Evolutionary conservation across 1,284 basidiomycete genomes (phyloP).

Genomic region (Sporisorium reilianum): DNA sequence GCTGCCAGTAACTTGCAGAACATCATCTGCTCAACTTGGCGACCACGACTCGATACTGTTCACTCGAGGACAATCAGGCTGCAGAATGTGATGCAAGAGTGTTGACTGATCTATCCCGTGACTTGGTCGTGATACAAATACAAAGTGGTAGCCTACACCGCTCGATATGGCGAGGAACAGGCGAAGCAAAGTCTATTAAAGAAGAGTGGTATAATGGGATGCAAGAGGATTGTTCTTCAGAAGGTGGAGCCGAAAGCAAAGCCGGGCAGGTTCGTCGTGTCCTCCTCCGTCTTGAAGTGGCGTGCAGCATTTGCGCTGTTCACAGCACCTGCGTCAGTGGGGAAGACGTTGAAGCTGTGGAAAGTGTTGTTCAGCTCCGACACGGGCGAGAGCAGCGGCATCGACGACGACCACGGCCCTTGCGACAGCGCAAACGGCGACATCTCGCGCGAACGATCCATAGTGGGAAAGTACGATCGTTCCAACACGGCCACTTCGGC

Average conservation of each 20-base stretch:
- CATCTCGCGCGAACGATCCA: conserved; percentile 11
- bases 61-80: no score
- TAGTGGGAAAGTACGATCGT: conserved; percentile 22
- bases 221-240: background rate
- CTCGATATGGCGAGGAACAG: background rate
- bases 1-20: no score
- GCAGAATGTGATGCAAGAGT: no score
- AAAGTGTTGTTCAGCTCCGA: conserved; percentile 33
- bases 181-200: background rate
- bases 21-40: no score
- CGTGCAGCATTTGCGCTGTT: background rate
- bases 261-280: background rate
- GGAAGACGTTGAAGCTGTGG: conserved; percentile 25
- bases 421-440: conserved; percentile 27
- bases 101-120: background rate
- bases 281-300: conserved; percentile 4
- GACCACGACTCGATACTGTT: no score
- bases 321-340: background rate
- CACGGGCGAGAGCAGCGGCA: conserved; percentile 31
- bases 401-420: conserved; percentile 23
- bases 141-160: background rate
- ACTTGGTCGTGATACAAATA: conserved; percentile 1
- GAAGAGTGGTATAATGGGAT: background rate
- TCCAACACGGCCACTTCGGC: conserved; percentile 20
- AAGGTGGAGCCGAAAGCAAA: background rate